Base-by-base conservation (phyloP, 805 yeast genomes). In the Yarrowia alimentaria region DNA sequence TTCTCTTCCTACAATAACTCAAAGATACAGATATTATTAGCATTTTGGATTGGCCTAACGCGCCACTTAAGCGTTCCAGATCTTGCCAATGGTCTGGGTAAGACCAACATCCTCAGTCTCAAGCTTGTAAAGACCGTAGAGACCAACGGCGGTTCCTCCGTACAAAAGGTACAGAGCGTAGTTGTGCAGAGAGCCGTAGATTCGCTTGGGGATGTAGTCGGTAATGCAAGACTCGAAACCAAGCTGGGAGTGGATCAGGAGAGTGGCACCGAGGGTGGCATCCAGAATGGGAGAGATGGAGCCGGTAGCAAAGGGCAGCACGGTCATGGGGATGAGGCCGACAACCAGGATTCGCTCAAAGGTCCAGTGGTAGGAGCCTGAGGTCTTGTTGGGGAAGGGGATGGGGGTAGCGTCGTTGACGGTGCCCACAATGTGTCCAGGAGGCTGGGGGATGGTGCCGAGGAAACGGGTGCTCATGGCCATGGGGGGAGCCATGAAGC, bases 331-430 rank as follows among this genome's bases (percentile, higher is more conserved):
- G 18, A 88, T 75, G 65, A 90, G 71, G 9, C 82, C 79, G 13
- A 83, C 65, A 3, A 94, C 75, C 26, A 88, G 69, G 4, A 78
- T 61, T 59, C 86, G 79, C 73, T 91, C 99, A 60, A 82, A 81
- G n/a, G 85, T 72, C 99, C 99, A 91, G 72, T 90, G 98, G 65
- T 79, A 76, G 18, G 94, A 85, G 40, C 98, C 97, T 62, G 88
- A 90, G 45, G 73, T 62, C 57, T 74, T 78, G 61, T 77, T 73
- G 5, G 81, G 65, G 31, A 73, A 67, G 30, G 97, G 97, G 12
- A 79, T 70, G 25, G 71, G 69, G 61, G 75, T 84, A 12, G 98
- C 89, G 56, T 93, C 98, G 67, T 91, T 93, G 42, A 90, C 95
- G 6, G 90, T 80, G n/a, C 97, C 98, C 38, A 82, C 82, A 53